Evolutionary conservation across 768 basidiomycete genomes (phyloP), one percentile per base, ranked within the genome.

Genomic region (Boletus patriciae): DNA sequence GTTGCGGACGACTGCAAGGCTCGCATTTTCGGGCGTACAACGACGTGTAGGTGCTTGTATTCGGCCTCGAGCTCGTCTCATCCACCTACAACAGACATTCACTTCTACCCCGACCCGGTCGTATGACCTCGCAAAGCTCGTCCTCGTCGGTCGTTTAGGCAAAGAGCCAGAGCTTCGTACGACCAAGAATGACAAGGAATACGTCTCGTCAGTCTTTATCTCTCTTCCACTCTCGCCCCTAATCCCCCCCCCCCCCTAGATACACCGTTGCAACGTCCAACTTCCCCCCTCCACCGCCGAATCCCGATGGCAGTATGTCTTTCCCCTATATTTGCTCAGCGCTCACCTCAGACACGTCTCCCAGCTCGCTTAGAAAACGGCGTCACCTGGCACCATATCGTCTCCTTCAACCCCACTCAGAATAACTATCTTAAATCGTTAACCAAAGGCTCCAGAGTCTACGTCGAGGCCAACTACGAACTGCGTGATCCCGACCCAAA

Each of bases 391-490:
- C 92, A 94, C 66, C 77, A 84, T 44, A 63, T 95, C 46, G 65
- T 92, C 46, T 92, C 87, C 25, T 94, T 94, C 77, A 74, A 75
- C n/a, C 78, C 83, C 9, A 5, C 43, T 40, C 64, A 83, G n/a
- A 86, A 86, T 61, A 83, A 76, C 56, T 90, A 81, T 64, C 81
- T 95, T 36, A 77, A 75, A 56, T 83, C 73, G 42, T 68, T 95
- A 40, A 80, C 72, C 63, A 90, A 89, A 61, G 92, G 92, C 6
- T 74, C 81, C 47, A 84, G 77, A 55, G 92, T 95, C 18, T 93
- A 85, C 58, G 91, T 90, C 36, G 92, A 95, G 70, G 86, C 91
- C 29, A 78, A 76, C 62, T 92, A 81, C 58, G 90, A 92, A 70
- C 70, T 93, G 23, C 82, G 86, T 38, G 88, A 92, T 56, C 82